Base-by-base conservation (phyloP, 352 stramenopile species). In the Globisporangium carolinianum region DNA sequence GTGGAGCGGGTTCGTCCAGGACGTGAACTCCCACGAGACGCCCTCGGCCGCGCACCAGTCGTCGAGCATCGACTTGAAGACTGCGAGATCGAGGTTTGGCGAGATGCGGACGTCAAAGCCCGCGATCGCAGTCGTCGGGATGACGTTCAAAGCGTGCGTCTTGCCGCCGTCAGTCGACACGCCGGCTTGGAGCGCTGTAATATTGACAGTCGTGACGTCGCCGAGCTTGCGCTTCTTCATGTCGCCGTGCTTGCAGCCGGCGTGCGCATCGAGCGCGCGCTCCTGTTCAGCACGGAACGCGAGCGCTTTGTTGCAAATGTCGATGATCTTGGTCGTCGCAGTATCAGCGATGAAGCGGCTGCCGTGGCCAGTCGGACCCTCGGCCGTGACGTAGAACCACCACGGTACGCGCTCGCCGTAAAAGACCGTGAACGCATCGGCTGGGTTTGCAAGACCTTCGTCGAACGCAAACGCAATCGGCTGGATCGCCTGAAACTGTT, bases 271-370 rank as follows among this genome's bases (percentile, higher is more conserved):
- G 0, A 98, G 72, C 39, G 73, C 42, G 35, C 85, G 77, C 38
- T 96, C 83, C 68, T 98, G 93, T 53, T 94, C 83, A 12, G 82
- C 71, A 9, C 95, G 86, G 73, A 97, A 98, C 7, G 64, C 72
- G 14, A 98, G 61, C 6, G 88, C 91, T 60, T 91, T 91, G 67
- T 87, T 89, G 62, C 79, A 89, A 35, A 91, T 79, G 39, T 91
- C 77, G 17, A 98, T 77, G 39, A 99, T 78, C 77, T 98, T 98
- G 51, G 95, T 87, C 0, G 97, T 94, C 2, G 96, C 96, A 10
- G 95, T 98, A 64, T 95, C 77, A 43, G 97, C 74, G 67, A 99
- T 98, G 65, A 99, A 99, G 47, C 94, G 79, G 58, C 83, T 97
- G 17, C 87, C 93, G 62, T 98, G 93, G 2, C 86, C 86, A 1